Percentiles rank a stretch among this genome's conserved stretches.
Evolutionary conservation across 2,329 filamentous ascomycete species (phyloP).

Genomic region (Pseudogymnoascus sp.): DNA sequence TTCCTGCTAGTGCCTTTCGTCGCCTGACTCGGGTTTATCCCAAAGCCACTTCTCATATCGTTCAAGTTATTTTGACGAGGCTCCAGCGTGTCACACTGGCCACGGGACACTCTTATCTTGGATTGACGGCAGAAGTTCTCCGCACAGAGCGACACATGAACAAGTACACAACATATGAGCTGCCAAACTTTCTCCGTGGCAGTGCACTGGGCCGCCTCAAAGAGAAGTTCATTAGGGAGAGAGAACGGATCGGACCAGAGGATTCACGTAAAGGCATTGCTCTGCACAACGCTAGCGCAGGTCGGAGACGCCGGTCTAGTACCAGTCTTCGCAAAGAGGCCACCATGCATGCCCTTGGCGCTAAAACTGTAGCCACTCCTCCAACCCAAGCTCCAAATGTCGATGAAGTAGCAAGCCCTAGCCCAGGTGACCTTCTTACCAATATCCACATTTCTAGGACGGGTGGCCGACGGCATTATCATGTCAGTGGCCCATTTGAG

Average conservation of each 20-base stretch:
- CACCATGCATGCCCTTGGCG: constrained; percentile 51
- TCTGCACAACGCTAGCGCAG: constrained; percentile 68
- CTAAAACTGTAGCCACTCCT: constrained; percentile 16
- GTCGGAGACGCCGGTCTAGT: constrained; percentile 62
- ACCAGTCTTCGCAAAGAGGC: constrained; percentile 73
- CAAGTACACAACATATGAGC: constrained; percentile 80
- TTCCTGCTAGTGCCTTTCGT: constrained; percentile 90
- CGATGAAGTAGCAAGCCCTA: constrained; percentile 40
- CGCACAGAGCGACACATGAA: constrained; percentile 92
- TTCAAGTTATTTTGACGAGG: constrained; percentile 91
- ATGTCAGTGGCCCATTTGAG: constrained; percentile 8
- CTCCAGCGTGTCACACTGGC: constrained; percentile 91
- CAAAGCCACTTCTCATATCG: constrained; percentile 92
- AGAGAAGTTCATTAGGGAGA: constrained; percentile 82
- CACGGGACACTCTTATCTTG: constrained; percentile 90
- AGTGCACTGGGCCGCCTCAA: constrained; percentile 77
- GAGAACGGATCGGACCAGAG: constrained; percentile 71
- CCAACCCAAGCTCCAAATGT: constrained; percentile 17
- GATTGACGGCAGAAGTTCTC: constrained; percentile 82
- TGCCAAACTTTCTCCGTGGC: constrained; percentile 84
- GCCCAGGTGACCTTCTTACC: constrained; percentile 70
- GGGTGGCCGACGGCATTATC: constrained; percentile 37
- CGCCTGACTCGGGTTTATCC: constrained; percentile 89
- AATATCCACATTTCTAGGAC: constrained; percentile 65
- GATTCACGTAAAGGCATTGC: constrained; percentile 90